Percentiles rank a stretch among this genome's conserved stretches.
Conservation (phyloP, 1,139 yeast genomes). For the Zygoascus hellenicus region DNA sequence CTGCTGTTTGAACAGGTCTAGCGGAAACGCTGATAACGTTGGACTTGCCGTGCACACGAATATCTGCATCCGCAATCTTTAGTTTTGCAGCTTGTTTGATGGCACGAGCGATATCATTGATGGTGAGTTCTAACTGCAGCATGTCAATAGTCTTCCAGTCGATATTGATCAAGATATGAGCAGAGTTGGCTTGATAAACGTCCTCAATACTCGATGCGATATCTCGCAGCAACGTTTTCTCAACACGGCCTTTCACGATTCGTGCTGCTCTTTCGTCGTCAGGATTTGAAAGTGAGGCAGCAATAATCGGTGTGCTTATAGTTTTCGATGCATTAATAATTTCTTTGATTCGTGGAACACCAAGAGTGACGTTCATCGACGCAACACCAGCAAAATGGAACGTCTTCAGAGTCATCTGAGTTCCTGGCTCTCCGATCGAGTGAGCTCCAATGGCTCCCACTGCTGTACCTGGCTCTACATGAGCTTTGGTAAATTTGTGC, state of each 20-base stretch:
- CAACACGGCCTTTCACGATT: conserved; percentile 96
- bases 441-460: conserved; percentile 99
- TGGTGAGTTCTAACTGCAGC: conserved; percentile 78
- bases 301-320: conserved; percentile 94
- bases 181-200: conserved; percentile 76
- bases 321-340: conserved; percentile 94
- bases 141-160: conserved; percentile 83
- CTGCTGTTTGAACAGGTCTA: conserved; percentile 47
- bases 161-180: conserved; percentile 73
- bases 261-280: conserved; percentile 97
- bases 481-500: conserved; percentile 78
- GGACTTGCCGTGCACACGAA: conserved; percentile 53
- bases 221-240: conserved; percentile 82
- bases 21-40: conserved; percentile 76
- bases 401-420: conserved; percentile 97
- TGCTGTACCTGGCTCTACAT: conserved; percentile 98
- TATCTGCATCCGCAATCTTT: conserved; percentile 71
- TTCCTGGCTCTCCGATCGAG: conserved; percentile 98
- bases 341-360: conserved; percentile 99
- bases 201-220: conserved; percentile 88
- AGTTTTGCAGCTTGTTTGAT: conserved; percentile 81
- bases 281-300: conserved; percentile 87
- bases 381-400: conserved; percentile 99
- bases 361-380: conserved; percentile 95
- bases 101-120: conserved; percentile 83